A percentile compares a stretch with the other conserved stretches of the same genome.
Evolutionary conservation across 441 rosid genomes (phyloP).

Genomic region (Gossypium davidsonii): DNA sequence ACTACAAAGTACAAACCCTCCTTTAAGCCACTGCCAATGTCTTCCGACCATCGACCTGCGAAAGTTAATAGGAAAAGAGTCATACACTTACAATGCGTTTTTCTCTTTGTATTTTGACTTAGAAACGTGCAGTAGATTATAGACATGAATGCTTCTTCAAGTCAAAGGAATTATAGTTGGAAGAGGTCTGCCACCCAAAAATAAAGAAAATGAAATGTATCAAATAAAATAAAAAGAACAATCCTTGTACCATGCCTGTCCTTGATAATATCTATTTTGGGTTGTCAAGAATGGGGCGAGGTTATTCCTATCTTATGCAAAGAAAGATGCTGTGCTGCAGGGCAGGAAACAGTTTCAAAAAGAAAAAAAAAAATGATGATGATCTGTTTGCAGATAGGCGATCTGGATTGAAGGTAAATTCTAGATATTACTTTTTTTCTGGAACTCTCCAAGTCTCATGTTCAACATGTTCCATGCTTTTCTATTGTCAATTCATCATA

Average conservation of each 20-base stretch:
- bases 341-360: neutral
- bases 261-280: neutral
- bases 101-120: neutral
- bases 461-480: neutral
- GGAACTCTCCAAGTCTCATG: neutral
- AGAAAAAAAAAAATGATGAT: neutral
- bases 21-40: neutral
- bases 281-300: neutral
- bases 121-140: neutral
- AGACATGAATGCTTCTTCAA: neutral
- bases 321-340: slow-evolving; percentile 2
- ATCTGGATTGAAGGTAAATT: neutral
- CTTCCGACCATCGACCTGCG: neutral
- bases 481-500: neutral
- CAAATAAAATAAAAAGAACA: neutral
- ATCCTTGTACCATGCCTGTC: neutral
- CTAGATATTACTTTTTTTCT: neutral
- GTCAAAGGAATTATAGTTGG: neutral
- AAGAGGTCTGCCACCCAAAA: neutral
- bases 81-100: neutral
- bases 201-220: neutral
- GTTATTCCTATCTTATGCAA: neutral
- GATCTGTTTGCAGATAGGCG: neutral
- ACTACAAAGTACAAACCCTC: neutral
- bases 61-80: neutral